These are phyloP conservation scores for Dentipellis fragilis DNA, from an alignment of 768 basidiomycete genomes.

Conservation along the genomic window DNA sequence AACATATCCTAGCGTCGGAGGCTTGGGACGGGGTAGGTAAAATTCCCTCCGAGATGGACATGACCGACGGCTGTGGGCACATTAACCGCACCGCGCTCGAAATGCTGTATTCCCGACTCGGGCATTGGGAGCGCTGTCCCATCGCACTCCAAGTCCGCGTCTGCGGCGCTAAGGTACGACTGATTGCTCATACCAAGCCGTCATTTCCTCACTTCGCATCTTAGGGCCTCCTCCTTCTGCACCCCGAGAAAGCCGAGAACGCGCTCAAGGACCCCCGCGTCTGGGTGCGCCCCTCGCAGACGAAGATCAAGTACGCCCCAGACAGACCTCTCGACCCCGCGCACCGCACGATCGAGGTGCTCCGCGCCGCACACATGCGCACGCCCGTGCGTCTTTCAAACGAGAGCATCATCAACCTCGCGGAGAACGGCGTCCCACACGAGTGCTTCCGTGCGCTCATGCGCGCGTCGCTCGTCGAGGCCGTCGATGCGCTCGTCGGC, in stretches of 20 bases:
- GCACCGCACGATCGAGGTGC: conserved; percentile 41
- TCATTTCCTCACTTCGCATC: neutral
- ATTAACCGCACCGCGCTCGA: conserved; percentile 47
- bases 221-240: conserved; percentile 21
- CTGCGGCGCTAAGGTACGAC: conserved; percentile 20
- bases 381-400: conserved; percentile 37
- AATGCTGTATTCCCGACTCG: conserved; percentile 11
- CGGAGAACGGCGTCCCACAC: conserved; percentile 50
- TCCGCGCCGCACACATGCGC: conserved; percentile 40
- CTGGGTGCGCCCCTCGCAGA: conserved; percentile 22
- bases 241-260: conserved; percentile 12
- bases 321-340: conserved; percentile 27
- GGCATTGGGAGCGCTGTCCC: conserved; percentile 15
- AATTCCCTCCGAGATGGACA: conserved; percentile 21
- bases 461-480: conserved; percentile 15
- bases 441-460: conserved; percentile 25
- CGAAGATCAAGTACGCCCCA: conserved; percentile 26
- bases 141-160: conserved; percentile 21
- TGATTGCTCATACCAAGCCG: neutral
- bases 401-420: conserved; percentile 54
- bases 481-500: conserved; percentile 18
- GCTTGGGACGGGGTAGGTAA: conserved; percentile 15
- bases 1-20: conserved; percentile 16
- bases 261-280: conserved; percentile 10
- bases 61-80: conserved; percentile 71